Evolutionary conservation across 2,329 filamentous ascomycete species (phyloP).

Genomic region (Venturia oleaginea): DNA sequence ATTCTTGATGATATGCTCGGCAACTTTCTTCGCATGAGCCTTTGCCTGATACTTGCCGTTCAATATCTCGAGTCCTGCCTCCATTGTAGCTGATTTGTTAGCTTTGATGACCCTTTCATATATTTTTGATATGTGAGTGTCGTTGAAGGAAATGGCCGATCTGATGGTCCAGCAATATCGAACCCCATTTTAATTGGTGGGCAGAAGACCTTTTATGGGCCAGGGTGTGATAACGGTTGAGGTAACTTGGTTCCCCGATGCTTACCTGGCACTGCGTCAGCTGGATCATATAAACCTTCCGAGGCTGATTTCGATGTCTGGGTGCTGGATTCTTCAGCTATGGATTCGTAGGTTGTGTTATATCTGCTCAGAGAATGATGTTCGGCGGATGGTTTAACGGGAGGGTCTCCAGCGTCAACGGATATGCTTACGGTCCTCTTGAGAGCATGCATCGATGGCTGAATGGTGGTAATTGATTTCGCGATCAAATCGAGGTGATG

Average conservation of each 20-base stretch:
- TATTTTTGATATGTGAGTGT: not conserved
- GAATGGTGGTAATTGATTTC: not conserved
- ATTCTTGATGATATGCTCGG: slow-evolving; percentile 61
- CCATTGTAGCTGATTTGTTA: slow-evolving; percentile 7
- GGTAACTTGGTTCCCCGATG: not conserved
- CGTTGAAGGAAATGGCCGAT: not conserved
- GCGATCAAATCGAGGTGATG: not conserved
- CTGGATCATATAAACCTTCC: not conserved
- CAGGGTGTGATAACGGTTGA: not conserved
- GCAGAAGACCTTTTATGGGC: not conserved
- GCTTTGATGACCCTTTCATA: slow-evolving; percentile 2
- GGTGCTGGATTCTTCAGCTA: not conserved
- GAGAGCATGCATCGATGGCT: not conserved
- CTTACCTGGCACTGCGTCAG: not conserved
- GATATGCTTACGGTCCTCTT: slow-evolving; percentile 1
- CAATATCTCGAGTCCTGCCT: slow-evolving; percentile 26
- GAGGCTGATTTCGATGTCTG: not conserved
- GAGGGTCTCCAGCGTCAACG: not conserved
- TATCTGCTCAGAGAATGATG: slow-evolving; percentile 5
- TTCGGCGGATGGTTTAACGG: not conserved
- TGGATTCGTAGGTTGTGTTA: not conserved
- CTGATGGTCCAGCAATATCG: not conserved
- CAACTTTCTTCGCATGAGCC: slow-evolving; percentile 75
- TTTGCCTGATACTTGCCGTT: slow-evolving; percentile 70
- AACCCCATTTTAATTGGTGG: not conserved